Base-by-base conservation (phyloP, 2,329 filamentous ascomycete species). In the Alternaria novae-zelandiae region DNA sequence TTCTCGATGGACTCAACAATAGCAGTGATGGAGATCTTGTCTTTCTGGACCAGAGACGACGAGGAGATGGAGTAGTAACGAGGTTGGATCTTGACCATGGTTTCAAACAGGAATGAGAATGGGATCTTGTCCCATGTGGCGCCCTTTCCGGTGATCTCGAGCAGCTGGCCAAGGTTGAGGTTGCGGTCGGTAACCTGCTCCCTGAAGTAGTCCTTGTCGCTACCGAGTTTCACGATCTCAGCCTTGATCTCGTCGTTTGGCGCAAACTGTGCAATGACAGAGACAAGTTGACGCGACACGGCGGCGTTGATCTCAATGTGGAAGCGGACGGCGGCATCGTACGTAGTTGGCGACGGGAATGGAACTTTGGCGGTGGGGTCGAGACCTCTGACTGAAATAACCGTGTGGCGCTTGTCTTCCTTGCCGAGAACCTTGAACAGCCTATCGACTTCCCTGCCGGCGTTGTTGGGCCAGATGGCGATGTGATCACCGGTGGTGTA, bases 21-120 rank as follows among this genome's bases (percentile, higher is more conserved):
- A 61, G 95, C 95, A 15, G 96, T 99, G 74, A 99, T 91, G 64
- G 96, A 93, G 70, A 99, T 94, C 84, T 94, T 95, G 82, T 97
- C 90, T 79, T 96, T 94, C 79, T 99, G 94, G 15, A 97, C 94
- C 9, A 94, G 81, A 7, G 96, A 97, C 1, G 96, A 98, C 1
- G 96, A 99, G 3, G 96, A 99, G 80, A 99, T 99, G 54, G 96
- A 99, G 85, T 99, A 99, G 86, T 98, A 99, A 54, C 96, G 93
- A 43, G 96, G 95, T 81, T 99, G 96, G 61, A 99, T 89, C 85
- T 97, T 98, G 82, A 90, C 92, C 65, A 99, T 82, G 69, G 93
- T 92, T 85, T 99, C 96, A 70, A 99, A 94, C 73, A 98, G 90
- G 73, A 94, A 90, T 9, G 96, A 97, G 83, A 99, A 98, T 15